Evolutionary conservation across 2,329 filamentous ascomycete species (phyloP).

Genomic region (Talaromyces sp.): DNA sequence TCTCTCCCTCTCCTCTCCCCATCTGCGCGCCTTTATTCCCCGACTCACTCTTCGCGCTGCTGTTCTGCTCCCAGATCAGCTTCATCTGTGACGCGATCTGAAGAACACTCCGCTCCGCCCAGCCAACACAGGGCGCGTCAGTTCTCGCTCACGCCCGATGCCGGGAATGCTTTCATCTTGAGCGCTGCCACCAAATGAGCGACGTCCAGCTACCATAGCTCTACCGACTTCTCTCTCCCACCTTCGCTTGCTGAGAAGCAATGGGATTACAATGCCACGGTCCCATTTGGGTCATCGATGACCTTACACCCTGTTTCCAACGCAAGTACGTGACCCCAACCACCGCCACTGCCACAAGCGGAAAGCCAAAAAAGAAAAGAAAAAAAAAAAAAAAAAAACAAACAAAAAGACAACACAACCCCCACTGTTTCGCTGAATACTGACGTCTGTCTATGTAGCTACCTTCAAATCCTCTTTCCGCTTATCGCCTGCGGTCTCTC

Average conservation of each 20-base stretch:
- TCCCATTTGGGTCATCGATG: conserved; percentile 57
- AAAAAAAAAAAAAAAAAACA: background rate
- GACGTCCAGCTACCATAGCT: background rate
- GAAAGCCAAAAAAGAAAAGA: background rate
- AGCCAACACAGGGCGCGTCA: background rate
- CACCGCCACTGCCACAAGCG: background rate
- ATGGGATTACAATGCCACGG: conserved; percentile 56
- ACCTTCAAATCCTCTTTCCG: conserved; percentile 75
- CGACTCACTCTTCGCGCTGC: background rate
- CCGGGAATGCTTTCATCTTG: background rate
- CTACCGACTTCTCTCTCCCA: background rate
- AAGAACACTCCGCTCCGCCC: background rate
- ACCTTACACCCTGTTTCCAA: conserved; percentile 59
- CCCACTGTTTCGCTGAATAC: conserved; percentile 9
- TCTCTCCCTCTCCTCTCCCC: background rate
- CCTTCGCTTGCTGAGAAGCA: conserved; percentile 10
- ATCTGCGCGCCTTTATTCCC: background rate
- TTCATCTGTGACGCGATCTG: background rate
- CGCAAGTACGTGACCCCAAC: conserved; percentile 39
- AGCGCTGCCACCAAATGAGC: background rate
- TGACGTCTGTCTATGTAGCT: conserved; percentile 46
- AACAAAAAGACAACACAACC: background rate
- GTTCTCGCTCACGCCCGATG: background rate
- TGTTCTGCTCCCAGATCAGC: background rate
- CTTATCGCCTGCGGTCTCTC: conserved; percentile 67